These are phyloP conservation scores for Globisporangium cystogenes DNA, from an alignment of 352 stramenopile genomes.

Conservation along the genomic window DNA sequence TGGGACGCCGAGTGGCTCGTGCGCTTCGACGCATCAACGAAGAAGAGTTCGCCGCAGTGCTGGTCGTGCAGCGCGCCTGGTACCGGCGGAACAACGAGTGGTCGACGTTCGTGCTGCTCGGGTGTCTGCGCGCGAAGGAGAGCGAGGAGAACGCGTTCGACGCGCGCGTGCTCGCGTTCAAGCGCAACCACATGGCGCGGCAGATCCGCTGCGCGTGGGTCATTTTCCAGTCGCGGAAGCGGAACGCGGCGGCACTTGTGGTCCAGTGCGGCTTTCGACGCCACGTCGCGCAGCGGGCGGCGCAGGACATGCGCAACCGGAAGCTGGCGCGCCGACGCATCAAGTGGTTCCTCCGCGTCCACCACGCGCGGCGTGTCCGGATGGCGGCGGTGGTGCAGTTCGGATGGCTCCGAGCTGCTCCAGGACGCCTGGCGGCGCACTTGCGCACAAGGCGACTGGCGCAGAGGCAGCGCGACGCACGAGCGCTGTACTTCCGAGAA, in stretches of 20 bases:
- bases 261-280: conserved; percentile 50
- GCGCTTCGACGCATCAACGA: conserved; percentile 21
- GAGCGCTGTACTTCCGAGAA: conserved; percentile 16
- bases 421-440: conserved; percentile 39
- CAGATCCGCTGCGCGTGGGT: conserved; percentile 39
- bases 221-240: conserved; percentile 18
- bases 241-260: conserved; percentile 20
- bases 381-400: conserved; percentile 57
- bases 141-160: conserved; percentile 54
- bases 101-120: conserved; percentile 78
- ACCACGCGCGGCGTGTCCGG: conserved; percentile 31
- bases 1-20: conserved; percentile 28
- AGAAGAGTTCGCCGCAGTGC: conserved; percentile 48
- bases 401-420: conserved; percentile 56
- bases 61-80: conserved; percentile 73
- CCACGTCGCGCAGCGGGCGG: conserved; percentile 17
- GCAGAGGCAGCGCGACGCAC: conserved; percentile 8
- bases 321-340: conserved; percentile 61
- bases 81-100: conserved; percentile 81
- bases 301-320: conserved; percentile 25
- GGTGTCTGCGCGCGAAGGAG: conserved; percentile 66
- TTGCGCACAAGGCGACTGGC: conserved; percentile 22
- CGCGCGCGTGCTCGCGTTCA: conserved; percentile 32
- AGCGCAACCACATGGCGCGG: conserved; percentile 30
- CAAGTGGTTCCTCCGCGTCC: conserved; percentile 73